Conservation (phyloP, 768 basidiomycete species). For the Peribolospora kevripleyi region DNA sequence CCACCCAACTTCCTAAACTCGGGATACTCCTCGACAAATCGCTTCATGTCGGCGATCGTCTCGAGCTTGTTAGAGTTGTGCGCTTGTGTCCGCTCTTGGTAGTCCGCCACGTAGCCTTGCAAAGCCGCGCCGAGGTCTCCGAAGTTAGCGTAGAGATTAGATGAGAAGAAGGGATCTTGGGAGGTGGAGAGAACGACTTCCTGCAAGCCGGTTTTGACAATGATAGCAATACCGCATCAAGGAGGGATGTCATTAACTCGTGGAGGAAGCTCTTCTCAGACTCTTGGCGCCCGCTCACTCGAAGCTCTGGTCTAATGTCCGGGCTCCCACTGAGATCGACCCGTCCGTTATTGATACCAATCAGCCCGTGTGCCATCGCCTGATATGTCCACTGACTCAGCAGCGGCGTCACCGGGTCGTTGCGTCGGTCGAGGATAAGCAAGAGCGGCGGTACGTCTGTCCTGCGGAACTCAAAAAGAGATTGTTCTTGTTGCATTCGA, state of each 20-base stretch:
- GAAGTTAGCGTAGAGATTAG: slow-evolving; percentile 73
- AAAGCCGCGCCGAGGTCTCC: slow-evolving; percentile 83
- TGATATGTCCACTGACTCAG: slow-evolving; percentile 98
- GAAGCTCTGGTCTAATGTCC: slow-evolving; percentile 61
- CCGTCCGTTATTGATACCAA: slow-evolving; percentile 81
- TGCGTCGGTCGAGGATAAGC: slow-evolving; percentile 77
- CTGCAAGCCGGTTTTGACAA: slow-evolving; percentile 21
- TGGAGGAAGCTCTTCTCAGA: too few species aligned
- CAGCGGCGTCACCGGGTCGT: slow-evolving; percentile 89
- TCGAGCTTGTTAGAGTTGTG: slow-evolving; percentile 51
- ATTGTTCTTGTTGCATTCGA: slow-evolving; percentile 50
- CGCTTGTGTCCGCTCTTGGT: slow-evolving; percentile 23
- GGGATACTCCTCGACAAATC: slow-evolving; percentile 74
- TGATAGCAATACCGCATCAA: too few species aligned
- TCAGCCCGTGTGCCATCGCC: slow-evolving; percentile 92
- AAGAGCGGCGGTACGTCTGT: slow-evolving; percentile 72
- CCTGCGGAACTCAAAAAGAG: slow-evolving; percentile 73
- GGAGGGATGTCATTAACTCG: too few species aligned
- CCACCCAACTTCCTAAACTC: slow-evolving; percentile 90
- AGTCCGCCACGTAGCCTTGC: slow-evolving; percentile 78
- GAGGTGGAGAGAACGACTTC: slow-evolving; percentile 79
- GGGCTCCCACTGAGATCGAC: slow-evolving; percentile 64
- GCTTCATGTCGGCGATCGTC: slow-evolving; percentile 90
- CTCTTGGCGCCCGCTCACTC: slow-evolving; percentile 24
- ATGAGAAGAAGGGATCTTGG: slow-evolving; percentile 76